Evolutionary conservation across 495 filamentous ascomycete genomes (phyloP), one percentile per base, ranked within the genome.

Genomic region (Xylaria nigripes): DNA sequence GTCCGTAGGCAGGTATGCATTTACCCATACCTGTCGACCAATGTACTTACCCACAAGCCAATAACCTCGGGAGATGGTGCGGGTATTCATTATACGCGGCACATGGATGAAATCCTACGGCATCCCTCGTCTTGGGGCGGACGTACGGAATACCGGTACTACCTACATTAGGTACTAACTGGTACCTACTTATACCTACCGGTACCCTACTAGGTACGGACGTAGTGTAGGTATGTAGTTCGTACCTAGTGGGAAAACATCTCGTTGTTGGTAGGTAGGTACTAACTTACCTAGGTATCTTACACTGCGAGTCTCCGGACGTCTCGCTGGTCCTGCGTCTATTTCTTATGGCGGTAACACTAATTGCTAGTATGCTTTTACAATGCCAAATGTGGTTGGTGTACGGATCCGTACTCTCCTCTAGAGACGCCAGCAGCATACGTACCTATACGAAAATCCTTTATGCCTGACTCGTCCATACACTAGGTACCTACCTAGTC

Each of bases 351-450:
- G 19, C 40, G 18, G 12, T 43, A 38, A 42, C 38, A 24, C 6
- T 19, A 18, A 40, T 48, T 4, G 9, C 9, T 29, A n/a, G n/a
- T n/a, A n/a, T n/a, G n/a, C n/a, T 55, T 55, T 53, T 13, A 13
- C 24, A 44, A 38, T 46, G 53, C 45, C 45, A 49, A 49, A 19
- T 38, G 53, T 46, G 53, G 30, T 25, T 50, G 21, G 7, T 22
- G 3, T 22, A 21, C 19, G 13, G 49, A 48, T 23, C n/a, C n/a
- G n/a, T n/a, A n/a, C n/a, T n/a, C n/a, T n/a, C n/a, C n/a, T n/a
- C n/a, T n/a, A n/a, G n/a, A n/a, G n/a, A 23, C 23, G 25, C n/a
- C 45, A 19, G 12, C 25, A 9, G 21, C 38, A 34, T 12, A 15
- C 32, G 32, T 8, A 6, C 10, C 15, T 36, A n/a, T n/a, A 12